A percentile compares a stretch with the other conserved stretches of the same genome.
phyloP scores from a whole-genome alignment of 495 filamentous ascomycete genomes.

The Darksidea phi region DNA sequence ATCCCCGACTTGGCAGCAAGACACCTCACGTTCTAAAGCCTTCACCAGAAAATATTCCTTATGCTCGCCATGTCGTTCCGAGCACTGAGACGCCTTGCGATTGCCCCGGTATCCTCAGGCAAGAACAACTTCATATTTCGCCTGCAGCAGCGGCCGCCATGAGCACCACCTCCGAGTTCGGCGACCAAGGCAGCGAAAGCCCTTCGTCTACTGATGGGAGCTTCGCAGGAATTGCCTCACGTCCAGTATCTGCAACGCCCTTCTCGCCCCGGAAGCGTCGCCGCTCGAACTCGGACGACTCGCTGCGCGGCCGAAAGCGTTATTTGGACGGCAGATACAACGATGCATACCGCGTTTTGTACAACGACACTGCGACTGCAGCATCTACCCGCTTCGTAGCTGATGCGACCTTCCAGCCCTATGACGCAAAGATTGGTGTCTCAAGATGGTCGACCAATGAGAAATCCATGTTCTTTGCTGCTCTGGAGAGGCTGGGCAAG shows the following conservation, averaged over 20 bases:
- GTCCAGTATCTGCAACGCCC: not conserved
- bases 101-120: no score
- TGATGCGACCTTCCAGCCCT: slow-evolving; percentile 7
- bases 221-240: not conserved
- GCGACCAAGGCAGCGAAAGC: not conserved
- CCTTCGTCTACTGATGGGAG: not conserved
- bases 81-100: no score
- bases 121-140: no score
- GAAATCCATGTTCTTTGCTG: slow-evolving; percentile 66
- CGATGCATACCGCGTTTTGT: slow-evolving; percentile 34
- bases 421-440: slow-evolving; percentile 61
- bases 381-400: slow-evolving; percentile 23
- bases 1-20: slow-evolving; percentile 23
- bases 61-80: no score
- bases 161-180: no score
- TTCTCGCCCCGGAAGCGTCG: slow-evolving; percentile 20
- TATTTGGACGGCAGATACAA: slow-evolving; percentile 22
- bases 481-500: slow-evolving; percentile 61
- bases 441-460: slow-evolving; percentile 68
- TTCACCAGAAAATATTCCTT: no score
- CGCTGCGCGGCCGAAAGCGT: slow-evolving; percentile 1
- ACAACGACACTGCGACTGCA: slow-evolving; percentile 29
- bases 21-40: no score
- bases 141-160: no score
- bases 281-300: slow-evolving; percentile 5